Base-by-base conservation (phyloP, 2,329 filamentous ascomycete species). In the Metarhizium robertsii region DNA sequence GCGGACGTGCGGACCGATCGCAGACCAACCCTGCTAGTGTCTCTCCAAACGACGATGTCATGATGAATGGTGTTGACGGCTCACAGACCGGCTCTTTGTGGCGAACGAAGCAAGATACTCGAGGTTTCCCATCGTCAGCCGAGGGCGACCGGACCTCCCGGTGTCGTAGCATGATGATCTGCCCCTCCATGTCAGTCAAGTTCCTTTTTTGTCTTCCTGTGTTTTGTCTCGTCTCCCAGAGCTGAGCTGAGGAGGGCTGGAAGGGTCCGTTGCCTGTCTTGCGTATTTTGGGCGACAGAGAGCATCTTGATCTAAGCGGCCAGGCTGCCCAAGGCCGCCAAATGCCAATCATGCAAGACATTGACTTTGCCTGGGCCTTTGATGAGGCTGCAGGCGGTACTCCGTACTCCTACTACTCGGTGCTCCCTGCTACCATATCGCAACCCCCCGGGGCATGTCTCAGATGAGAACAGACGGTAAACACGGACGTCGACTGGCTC, bases 1-100 rank as follows among this genome's bases (percentile, higher is more conserved):
- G 52, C n/a, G 30, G 51, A 34, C 52, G 38, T 30, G 52, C 29
- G 42, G 43, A 47, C 52, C 52, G 52, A 53, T 53, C 52, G 43
- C 29, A 53, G 43, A n/a, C 18, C 18, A 32, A 29, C 50, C 50
- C 30, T 52, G 50, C 38, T 53, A 48, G 52, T 40, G 29, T 6
- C 29, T 14, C n/a, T 11, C 6, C 18, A 50, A 43, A 32, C 32
- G 29, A 54, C 53, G 36, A 54, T 54, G 53, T 54, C 53, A 54
- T 45, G 25, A 11, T 18, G 18, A 18, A 11, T 32, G 45, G 25
- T 16, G n/a, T 48, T 14, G 46, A 32, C 18, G 46, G 46, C 46
- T 32, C 20, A 25, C 13, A 18, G 46, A 20, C 46, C 29, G 20
- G 46, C 11, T 48, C 11, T 18, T 32, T 32, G 40, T 16, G 40